Conservation (phyloP, 1,284 basidiomycete genomes). For the Ceratobasidium sp. region DNA sequence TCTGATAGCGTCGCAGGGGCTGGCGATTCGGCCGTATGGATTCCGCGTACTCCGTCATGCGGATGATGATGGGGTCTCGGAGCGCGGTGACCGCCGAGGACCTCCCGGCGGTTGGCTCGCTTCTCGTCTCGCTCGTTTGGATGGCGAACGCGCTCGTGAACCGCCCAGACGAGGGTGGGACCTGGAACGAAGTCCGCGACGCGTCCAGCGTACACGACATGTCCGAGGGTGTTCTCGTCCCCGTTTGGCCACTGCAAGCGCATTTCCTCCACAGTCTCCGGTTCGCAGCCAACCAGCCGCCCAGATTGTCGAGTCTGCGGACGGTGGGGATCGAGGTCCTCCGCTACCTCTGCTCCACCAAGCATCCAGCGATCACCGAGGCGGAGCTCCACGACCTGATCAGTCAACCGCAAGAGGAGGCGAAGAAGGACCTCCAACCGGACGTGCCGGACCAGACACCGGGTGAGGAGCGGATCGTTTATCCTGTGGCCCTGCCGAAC, state of each 20-base stretch:
- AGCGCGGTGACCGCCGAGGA: neutral
- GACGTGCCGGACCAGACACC: neutral
- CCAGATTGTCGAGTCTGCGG: constrained; percentile 3
- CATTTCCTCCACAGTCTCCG: constrained; percentile 7
- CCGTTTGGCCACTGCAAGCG: constrained; percentile 11
- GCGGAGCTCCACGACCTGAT: neutral
- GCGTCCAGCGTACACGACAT: neutral
- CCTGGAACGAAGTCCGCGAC: constrained; percentile 26
- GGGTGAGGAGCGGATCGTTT: neutral
- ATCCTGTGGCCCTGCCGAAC: neutral
- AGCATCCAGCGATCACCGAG: neutral
- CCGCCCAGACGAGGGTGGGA: constrained; percentile 1
- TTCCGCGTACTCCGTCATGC: neutral
- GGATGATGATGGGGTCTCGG: constrained; percentile 8
- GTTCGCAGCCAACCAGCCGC: neutral
- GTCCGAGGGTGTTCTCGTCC: neutral
- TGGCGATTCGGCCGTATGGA: neutral
- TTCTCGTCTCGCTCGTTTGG: constrained; percentile 3
- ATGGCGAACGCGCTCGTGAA: constrained; percentile 25
- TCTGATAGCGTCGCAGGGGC: constrained; percentile 2
- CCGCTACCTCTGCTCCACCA: neutral
- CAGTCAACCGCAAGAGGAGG: neutral
- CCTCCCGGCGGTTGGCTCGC: neutral
- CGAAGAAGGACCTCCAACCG: neutral
- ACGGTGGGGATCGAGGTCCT: neutral